Percentiles rank a stretch among this genome's conserved stretches.
phyloP scores from a whole-genome alignment of 805 yeast genomes.

The Lipomyces sp. region DNA sequence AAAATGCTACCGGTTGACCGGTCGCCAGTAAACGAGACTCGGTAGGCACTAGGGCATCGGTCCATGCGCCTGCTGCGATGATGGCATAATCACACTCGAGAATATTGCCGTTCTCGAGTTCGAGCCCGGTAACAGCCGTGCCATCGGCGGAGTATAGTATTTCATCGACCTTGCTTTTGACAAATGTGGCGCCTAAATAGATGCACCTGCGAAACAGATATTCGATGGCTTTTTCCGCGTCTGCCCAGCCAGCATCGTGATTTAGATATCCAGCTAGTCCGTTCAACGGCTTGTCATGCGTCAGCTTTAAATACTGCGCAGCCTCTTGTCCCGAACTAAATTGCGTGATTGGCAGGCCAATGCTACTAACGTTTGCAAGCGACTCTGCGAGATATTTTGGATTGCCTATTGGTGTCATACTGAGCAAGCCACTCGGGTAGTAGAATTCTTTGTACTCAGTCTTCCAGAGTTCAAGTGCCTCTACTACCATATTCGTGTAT shows the following conservation, averaged over 20 bases:
- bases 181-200: slow-evolving; percentile 32
- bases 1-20: slow-evolving; percentile 39
- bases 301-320: slow-evolving; percentile 35
- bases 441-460: slow-evolving; percentile 34
- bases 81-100: slow-evolving; percentile 28
- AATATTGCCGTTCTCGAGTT: slow-evolving; percentile 15
- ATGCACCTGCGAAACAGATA: slow-evolving; percentile 21
- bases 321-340: slow-evolving; percentile 17
- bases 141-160: slow-evolving; percentile 15
- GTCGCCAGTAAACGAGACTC: slow-evolving; percentile 28
- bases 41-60: slow-evolving; percentile 27
- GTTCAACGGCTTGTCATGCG: slow-evolving; percentile 41
- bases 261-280: slow-evolving; percentile 43
- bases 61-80: slow-evolving; percentile 39
- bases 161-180: slow-evolving; percentile 21
- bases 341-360: slow-evolving; percentile 26
- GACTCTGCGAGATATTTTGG: slow-evolving; percentile 31
- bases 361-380: slow-evolving; percentile 21
- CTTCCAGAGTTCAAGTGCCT: slow-evolving; percentile 52
- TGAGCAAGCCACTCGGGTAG: slow-evolving; percentile 33
- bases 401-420: slow-evolving; percentile 23
- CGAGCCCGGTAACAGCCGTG: slow-evolving; percentile 8
- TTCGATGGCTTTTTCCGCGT: slow-evolving; percentile 29
- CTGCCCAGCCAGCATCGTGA: slow-evolving; percentile 39
- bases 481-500: slow-evolving; percentile 53